These are phyloP conservation scores for Paratrimastix pyriformis DNA, from an alignment of 78 protist species.

Conservation along the genomic window DNA sequence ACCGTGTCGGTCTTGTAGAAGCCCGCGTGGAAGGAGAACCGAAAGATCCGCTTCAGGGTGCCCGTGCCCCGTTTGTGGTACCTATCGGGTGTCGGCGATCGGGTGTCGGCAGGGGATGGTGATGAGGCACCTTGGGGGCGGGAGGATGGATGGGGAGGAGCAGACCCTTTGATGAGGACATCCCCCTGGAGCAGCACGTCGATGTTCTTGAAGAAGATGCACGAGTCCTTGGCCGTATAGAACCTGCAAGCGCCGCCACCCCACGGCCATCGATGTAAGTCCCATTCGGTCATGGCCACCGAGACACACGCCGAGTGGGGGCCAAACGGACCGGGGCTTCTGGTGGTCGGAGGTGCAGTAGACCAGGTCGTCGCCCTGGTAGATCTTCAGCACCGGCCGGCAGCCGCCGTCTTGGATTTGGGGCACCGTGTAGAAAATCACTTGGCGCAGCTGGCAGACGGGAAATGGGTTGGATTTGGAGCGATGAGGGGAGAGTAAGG, in stretches of 20 bases:
- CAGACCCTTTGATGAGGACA: neutral
- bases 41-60: neutral
- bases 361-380: neutral
- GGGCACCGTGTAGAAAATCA: neutral
- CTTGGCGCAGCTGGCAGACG: neutral
- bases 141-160: neutral
- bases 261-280: too few relatives aligned
- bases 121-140: neutral
- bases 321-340: too few relatives aligned
- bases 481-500: neutral
- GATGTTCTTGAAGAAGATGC: too few relatives aligned
- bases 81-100: neutral
- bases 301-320: too few relatives aligned
- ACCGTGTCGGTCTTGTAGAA: neutral
- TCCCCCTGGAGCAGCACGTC: neutral
- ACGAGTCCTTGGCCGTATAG: too few relatives aligned
- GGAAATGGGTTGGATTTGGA: neutral
- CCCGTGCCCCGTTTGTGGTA: slow-evolving; percentile 4
- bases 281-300: too few relatives aligned
- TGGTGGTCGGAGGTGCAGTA: too few relatives aligned
- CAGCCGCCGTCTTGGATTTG: neutral
- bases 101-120: neutral
- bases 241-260: too few relatives aligned
- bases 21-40: neutral
- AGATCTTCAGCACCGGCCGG: neutral